A percentile compares a stretch with the other conserved stretches of the same genome.
Evolutionary conservation across 768 basidiomycete species (phyloP).

Genomic region (Kwoniella mangroviensis): DNA sequence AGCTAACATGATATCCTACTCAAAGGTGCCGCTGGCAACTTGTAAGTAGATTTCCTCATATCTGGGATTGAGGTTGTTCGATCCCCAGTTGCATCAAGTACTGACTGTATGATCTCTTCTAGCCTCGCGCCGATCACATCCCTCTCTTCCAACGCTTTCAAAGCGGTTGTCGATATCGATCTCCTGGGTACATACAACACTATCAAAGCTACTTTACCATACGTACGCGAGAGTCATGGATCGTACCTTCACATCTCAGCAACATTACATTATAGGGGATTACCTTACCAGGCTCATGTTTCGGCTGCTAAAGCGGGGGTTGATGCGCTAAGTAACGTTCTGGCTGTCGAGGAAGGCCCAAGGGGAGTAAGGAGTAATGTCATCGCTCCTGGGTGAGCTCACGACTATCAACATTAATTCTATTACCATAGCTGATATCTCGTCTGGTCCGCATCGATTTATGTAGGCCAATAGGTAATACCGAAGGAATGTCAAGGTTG

Average conservation of each 20-base stretch:
- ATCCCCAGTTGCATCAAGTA: too few relatives aligned
- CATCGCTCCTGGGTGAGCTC: conserved; percentile 57
- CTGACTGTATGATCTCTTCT: background rate
- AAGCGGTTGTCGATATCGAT: conserved; percentile 91
- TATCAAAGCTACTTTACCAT: conserved; percentile 82
- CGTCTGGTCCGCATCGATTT: too few relatives aligned
- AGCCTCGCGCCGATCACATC: conserved; percentile 77
- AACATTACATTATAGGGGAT: conserved; percentile 73
- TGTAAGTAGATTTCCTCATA: conserved; percentile 56
- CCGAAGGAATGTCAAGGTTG: conserved; percentile 65
- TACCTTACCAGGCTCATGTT: conserved; percentile 86
- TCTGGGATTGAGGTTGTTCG: too few relatives aligned
- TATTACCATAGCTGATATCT: too few relatives aligned
- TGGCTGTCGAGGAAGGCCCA: conserved; percentile 94
- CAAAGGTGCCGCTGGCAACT: conserved; percentile 93
- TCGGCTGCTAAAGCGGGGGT: conserved; percentile 94
- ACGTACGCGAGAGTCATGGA: conserved; percentile 73
- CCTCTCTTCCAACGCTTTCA: conserved; percentile 87
- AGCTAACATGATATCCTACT: background rate
- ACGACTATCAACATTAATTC: background rate
- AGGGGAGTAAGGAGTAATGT: conserved; percentile 82
- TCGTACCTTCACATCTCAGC: conserved; percentile 88
- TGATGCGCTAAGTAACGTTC: conserved; percentile 80
- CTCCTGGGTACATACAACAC: conserved; percentile 92
- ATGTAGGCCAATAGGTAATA: conserved; percentile 71